Evolutionary conservation across 1,139 yeast genomes (phyloP), one percentile per base, ranked within the genome.

Genomic region (Hyphopichia pseudoburtonii): DNA sequence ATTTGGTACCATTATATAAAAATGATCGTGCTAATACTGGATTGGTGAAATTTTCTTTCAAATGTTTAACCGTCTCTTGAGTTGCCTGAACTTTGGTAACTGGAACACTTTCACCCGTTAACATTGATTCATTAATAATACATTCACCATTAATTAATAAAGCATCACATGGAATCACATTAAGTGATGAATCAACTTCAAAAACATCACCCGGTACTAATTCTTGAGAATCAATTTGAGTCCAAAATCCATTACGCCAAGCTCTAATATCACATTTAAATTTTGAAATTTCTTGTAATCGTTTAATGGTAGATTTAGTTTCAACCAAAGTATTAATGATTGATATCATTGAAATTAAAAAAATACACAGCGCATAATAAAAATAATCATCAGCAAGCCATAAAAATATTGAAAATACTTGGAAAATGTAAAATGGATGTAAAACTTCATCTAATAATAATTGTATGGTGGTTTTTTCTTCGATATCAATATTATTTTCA

Each of bases 71-170:
- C 0, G 82, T 74, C 15, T 80, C 88, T 19, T 75, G 76, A 0
- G 76, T 66, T 2, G 95, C 89, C 3, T 85, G 75, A 4, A 70
- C 46, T 57, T 92, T 92, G 0, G 96, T 78, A 2, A 92, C 96
- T 0, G 99, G 98, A 1, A 92, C 97, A 40, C 97, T 88, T 58
- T 92, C 99, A 28, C 99, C 99, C 0, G 97, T 92, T 23, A 90
- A 73, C 95, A 90, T 90, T 9, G 96, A 86, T 57, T 90, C 97
- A 59, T 92, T 92, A 14, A 90, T 85, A 40, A 92, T 88, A 59
- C 95, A 87, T 56, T 89, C 97, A 37, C 98, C 98, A 32, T 90
- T 80, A 18, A 90, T 64, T 34, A 92, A 67, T 14, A 94, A 62
- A 1, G 96, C 86, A 62, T 94, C 98, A 57, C 97, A 89, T 0